Evolutionary conservation across 129 eudicot species (phyloP), one percentile per base, ranked within the genome.

Genomic region (Saposhnikovia divaricata): DNA sequence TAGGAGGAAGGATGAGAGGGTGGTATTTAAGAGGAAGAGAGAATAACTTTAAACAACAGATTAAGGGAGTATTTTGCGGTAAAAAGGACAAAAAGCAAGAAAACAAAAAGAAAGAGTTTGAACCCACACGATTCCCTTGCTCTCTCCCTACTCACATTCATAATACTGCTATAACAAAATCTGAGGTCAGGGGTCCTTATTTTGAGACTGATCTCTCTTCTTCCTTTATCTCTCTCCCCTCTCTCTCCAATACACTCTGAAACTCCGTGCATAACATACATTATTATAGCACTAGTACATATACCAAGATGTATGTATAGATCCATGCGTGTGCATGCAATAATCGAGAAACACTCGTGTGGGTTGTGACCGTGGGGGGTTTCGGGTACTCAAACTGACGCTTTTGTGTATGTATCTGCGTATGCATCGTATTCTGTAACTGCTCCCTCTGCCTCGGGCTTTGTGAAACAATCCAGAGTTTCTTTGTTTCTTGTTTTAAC

Each of bases 341-440:
- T 37, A 59, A 38, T 55, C 45, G 40, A 78, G 47, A 46, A 66
- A 40, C 90, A 83, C 90, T 77, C 90, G 90, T 87, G 90, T 85
- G 90, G 88, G 85, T 85, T 83, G 81, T 74, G 55, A 74, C 57
- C 77, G 77, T 44, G 57, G 14, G 77, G 77, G 46, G 74, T 38
- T 69, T 69, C 42, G 74, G 74, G 74, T 69, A 38, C 42, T 31
- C 9, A 38, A 61, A 31, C 43, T 38, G 74, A 69, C 74, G 40
- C 74, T 31, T 14, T 6, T 69, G 31, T 74, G 55, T 47, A 21
- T 73, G 28, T 27, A 14, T 74, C 77, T 45, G 34, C 46, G 15
- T 72, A 23, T 19, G 42, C 76, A 72, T 42, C 28, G 77, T 42
- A 39, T 73, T 73, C 46, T n/a, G 48, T 39, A 23, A 37, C 46